Conservation (phyloP, 345 rosid species). For the Arabidopsis suecica region DNA sequence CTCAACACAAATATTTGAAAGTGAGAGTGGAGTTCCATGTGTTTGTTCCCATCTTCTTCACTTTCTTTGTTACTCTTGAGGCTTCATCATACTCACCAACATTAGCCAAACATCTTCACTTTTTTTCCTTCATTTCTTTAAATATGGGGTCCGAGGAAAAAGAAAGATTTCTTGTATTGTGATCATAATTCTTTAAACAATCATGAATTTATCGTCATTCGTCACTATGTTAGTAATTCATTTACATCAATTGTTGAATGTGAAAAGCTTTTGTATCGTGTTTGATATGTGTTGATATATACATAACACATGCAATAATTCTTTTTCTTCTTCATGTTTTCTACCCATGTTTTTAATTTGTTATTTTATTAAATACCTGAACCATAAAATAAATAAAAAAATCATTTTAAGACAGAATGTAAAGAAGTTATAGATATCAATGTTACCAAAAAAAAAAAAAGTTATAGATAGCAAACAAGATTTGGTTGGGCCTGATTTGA, state of each 20-base stretch:
- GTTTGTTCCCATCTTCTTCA: slow-evolving; percentile 34
- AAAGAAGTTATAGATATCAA: too few relatives aligned
- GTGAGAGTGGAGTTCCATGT: slow-evolving; percentile 39
- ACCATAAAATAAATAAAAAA: neutral
- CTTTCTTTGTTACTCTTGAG: slow-evolving; percentile 20
- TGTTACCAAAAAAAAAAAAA: too few relatives aligned
- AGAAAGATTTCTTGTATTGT: neutral
- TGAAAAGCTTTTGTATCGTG: neutral
- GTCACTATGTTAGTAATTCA: neutral
- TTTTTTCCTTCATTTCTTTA: neutral
- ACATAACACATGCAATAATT: too few relatives aligned
- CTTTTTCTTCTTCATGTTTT: neutral
- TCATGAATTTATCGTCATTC: neutral
- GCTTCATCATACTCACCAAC: slow-evolving; percentile 14
- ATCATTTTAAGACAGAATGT: too few relatives aligned
- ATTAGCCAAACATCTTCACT: slow-evolving; percentile 14
- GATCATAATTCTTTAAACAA: neutral
- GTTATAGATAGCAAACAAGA: neutral
- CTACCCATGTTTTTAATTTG: neutral
- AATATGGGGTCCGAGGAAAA: slow-evolving; percentile 9
- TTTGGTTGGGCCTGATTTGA: neutral
- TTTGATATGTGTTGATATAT: neutral
- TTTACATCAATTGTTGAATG: neutral
- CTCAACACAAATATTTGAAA: slow-evolving; percentile 23
- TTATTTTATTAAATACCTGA: neutral